A percentile compares a stretch with the other conserved stretches of the same genome.
Conservation (phyloP, 305 asterid species). For the Lippia alba region DNA sequence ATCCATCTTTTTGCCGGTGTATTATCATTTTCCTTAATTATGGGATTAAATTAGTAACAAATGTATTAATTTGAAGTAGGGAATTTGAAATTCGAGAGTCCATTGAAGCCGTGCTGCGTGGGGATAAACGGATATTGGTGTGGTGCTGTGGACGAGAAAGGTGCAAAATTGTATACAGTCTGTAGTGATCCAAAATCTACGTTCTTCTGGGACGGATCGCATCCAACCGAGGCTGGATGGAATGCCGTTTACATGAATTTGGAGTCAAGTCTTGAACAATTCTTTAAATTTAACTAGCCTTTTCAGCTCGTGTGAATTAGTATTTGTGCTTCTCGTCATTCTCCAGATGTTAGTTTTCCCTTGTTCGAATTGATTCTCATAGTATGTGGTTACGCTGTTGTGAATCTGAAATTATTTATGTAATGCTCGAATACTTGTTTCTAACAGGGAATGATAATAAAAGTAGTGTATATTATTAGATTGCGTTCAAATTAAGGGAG, state of each 20-base stretch:
- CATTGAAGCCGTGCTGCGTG: constrained; percentile 76
- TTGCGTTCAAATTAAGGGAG: too few species aligned
- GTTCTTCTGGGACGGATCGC: constrained; percentile 76
- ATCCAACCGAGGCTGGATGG: constrained; percentile 88
- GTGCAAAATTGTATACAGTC: constrained; percentile 55
- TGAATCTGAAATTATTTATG: neutral
- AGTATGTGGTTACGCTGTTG: neutral
- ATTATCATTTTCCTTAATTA: too few species aligned
- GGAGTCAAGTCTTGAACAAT: constrained; percentile 47
- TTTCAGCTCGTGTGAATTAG: neutral
- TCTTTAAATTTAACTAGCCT: constrained; percentile 21
- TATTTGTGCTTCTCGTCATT: neutral
- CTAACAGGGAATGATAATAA: too few species aligned
- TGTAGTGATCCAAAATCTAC: constrained; percentile 55
- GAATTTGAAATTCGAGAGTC: constrained; percentile 52
- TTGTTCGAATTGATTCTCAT: neutral
- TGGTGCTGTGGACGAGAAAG: constrained; percentile 55
- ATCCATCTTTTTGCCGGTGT: too few species aligned
- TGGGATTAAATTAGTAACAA: neutral
- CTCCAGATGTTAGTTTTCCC: neutral
- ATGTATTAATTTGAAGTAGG: constrained; percentile 39
- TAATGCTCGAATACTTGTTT: neutral
- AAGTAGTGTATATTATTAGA: too few species aligned
- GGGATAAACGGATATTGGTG: constrained; percentile 53
- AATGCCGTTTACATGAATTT: constrained; percentile 48